Evolutionary conservation across 768 basidiomycete genomes (phyloP), one percentile per base, ranked within the genome.

Genomic region (Boletus subcaerulescens): DNA sequence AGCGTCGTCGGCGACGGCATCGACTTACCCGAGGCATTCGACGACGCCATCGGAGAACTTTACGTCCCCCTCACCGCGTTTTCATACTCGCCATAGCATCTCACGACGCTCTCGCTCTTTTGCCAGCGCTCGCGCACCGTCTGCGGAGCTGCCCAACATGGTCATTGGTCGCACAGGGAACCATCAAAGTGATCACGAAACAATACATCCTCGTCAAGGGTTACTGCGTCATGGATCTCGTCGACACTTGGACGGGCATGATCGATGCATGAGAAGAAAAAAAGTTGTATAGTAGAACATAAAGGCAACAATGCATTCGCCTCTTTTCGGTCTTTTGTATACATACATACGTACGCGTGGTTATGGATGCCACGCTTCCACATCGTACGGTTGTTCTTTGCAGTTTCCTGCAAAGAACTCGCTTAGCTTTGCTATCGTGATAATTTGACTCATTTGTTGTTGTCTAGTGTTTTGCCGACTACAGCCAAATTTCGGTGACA

Each of bases 141-240:
- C 80, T 0, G 86, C 91, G 4, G 93, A 96, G 63, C 73, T 98
- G 4, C 96, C 96, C 6, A 98, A 94, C 60, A 94, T 87, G 2
- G 92, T 96, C 3, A 71, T n/a, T 98, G 35, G 87, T 98, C 18
- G 93, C 95, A 24, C 97, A 99, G 63, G 97, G 98, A 68, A 85
- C 86, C 6, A 98, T 98, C 79, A 98, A 99, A 79, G 80, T 98
- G 73, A 87, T 96, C 64, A 99, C 96, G 53, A 86, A 84, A 64
- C 97, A 99, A 71, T 99, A 99, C 68, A 80, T 95, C 14, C 95
- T 96, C 9, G 80, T 96, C 58, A 83, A 87, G 57, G 91, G 92
- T 14, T 87, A 87, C 60, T 91, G 89, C 62, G 78, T 92, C 22
- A 76, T 96, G 45, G 94, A 98, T 73, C 79, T 97, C 58, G 78